Evolutionary conservation across 495 filamentous ascomycete species (phyloP).

Genomic region (Parmelia sp.): DNA sequence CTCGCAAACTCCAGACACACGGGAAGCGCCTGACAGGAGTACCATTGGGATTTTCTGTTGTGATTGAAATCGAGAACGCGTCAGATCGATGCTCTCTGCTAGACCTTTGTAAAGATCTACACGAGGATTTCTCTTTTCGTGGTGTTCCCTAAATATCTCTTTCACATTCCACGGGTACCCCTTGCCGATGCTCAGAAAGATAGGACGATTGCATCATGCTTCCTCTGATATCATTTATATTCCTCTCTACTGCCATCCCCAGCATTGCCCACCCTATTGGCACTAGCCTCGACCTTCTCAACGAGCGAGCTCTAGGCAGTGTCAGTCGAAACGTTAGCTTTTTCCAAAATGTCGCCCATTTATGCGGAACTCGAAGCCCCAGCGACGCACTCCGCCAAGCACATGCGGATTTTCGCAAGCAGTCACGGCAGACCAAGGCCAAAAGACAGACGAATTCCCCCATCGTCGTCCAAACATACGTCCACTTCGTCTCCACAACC

Average conservation of each 20-base stretch:
- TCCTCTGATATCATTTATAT: not conserved
- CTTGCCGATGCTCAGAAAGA: not conserved
- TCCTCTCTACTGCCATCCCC: constrained; percentile 3
- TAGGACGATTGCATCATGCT: constrained; percentile 9
- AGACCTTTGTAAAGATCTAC: not conserved
- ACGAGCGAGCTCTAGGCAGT: not conserved
- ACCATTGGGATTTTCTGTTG: not conserved
- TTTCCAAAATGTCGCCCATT: constrained; percentile 9
- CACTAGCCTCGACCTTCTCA: not conserved
- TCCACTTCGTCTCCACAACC: constrained; percentile 42
- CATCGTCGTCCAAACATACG: constrained; percentile 40
- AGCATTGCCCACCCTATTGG: constrained; percentile 5
- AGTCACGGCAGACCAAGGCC: not conserved
- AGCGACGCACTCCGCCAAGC: constrained; percentile 14
- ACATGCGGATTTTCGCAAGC: constrained; percentile 6
- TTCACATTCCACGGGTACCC: not conserved
- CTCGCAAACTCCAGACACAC: constrained; percentile 1
- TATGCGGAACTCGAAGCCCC: constrained; percentile 18
- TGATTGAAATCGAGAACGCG: not conserved
- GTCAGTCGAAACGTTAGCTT: constrained; percentile 1
- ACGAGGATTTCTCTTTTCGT: not conserved
- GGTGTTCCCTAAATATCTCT: not conserved
- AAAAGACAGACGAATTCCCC: too few relatives aligned
- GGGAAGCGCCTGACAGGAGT: not conserved
- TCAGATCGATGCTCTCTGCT: not conserved